Base-by-base conservation (phyloP, 1,284 basidiomycete species). In the Rhodotorula sp. region DNA sequence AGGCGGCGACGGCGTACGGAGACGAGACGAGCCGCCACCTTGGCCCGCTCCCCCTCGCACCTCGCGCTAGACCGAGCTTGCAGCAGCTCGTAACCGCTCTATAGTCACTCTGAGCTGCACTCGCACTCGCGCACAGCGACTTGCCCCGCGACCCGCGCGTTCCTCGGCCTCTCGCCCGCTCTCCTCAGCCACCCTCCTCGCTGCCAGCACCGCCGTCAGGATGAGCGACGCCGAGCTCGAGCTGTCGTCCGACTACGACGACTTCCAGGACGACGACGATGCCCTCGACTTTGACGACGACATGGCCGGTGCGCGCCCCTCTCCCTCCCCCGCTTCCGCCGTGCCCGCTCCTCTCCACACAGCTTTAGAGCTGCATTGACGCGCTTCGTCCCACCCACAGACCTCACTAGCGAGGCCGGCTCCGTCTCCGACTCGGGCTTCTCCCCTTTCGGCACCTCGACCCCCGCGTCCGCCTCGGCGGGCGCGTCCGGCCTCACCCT, bases 351-450 rank as follows among this genome's bases (percentile, higher is more conserved):
- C 32, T 41, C 32, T 34, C 10, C 21, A 7, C 17, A 4, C 29
- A 8, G 22, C 44, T 21, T 22, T 6, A 0, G 13, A 5, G 3
- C 29, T 12, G 29, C 1, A 19, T n/a, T 58, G 57, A 58, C 39
- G 12, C n/a, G 8, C 41, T 2, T 2, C 15, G 17, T 8, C 41
- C 6, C 7, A 2, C 10, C 2, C 17, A 34, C 61, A 64, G 67
- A 68, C 56, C 56, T 67, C 41, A 61, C 51, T 22, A 60, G 56
- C 22, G 70, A 68, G n/a, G 61, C 64, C n/a, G 70, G 64, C 6
- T 71, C 66, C 37, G 55, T 68, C 63, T 66, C 66, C 6, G 74
- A 75, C 55, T 60, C 61, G 17, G 74, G 74, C 29, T 71, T 66
- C 67, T 67, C 66, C 21, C 75, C 70, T n/a, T 66, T 74, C 48